Base-by-base conservation (phyloP, 2,329 filamentous ascomycete genomes). In the Monosporascus sp. region DNA sequence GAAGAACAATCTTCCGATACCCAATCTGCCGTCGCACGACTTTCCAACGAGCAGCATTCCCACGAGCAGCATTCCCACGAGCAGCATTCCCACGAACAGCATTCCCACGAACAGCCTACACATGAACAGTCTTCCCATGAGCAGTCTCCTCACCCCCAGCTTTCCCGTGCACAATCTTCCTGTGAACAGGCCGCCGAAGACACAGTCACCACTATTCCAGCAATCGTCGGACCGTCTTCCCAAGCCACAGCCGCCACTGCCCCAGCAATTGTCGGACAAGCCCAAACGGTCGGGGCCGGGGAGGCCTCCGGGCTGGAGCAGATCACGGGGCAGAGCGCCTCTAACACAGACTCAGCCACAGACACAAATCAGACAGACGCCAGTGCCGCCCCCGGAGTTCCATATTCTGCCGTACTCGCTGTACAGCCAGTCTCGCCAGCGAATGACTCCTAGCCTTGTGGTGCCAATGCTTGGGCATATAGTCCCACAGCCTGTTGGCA, bases 371-470 rank as follows among this genome's bases (percentile, higher is more conserved):
- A 14, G 31, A 35, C 31, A 14, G 31, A 14, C 11, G 31, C 31
- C 3, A 14, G 11, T 14, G 15, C n/a, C 31, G 31, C 18, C 52
- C 51, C 38, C 56, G 20, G 22, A 18, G 9, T 20, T 24, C 47
- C n/a, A 52, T 52, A 24, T 43, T n/a, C 41, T 37, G 41, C 51
- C 35, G 27, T 43, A 49, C 37, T n/a, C 41, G 41, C 37, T 41
- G 38, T 47, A 11, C 45, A n/a, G 8, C 43, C 31, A 37, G 47
- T 18, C 52, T 43, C 45, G 52, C 37, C 27, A 44, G 48, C n/a
- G 20, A 18, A 38, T 3, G n/a, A 48, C 43, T 52, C 44, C 53
- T 52, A 59, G 54, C 47, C 39, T 47, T n/a, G 22, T 52, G 50
- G 51, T 51, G 27, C 46, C 51, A 27, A 44, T 52, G 38, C 47